Evolutionary conservation across 2,329 filamentous ascomycete genomes (phyloP).

Genomic region (Cladosporium oxysporum): DNA sequence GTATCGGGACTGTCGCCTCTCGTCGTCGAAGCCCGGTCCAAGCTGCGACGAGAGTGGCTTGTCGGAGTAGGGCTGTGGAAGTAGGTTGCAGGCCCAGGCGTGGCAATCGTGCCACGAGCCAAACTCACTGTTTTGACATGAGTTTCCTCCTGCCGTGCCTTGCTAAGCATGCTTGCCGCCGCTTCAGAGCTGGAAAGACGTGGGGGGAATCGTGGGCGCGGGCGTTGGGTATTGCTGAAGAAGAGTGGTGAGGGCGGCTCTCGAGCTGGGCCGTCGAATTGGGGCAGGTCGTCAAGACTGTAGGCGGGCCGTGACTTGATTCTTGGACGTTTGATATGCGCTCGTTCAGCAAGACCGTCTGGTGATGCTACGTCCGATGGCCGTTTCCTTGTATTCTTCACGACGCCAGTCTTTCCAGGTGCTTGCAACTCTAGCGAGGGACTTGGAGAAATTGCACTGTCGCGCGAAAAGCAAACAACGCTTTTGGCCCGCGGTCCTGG

Average conservation of each 20-base stretch:
- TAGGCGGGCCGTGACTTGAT: conserved; percentile 26
- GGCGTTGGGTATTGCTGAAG: conserved; percentile 49
- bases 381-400: conserved; percentile 2
- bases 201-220: conserved; percentile 48
- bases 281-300: conserved; percentile 30
- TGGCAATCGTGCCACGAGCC: conserved; percentile 47
- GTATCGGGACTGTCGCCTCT: conserved; percentile 33
- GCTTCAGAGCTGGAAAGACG: conserved; percentile 60
- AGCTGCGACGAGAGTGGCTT: conserved; percentile 47
- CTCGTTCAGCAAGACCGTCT: conserved; percentile 2
- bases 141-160: conserved; percentile 51
- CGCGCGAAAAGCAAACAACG: not conserved
- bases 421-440: not conserved
- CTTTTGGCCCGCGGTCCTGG: not conserved
- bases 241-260: conserved; percentile 54
- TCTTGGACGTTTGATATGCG: conserved; percentile 24
- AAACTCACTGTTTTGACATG: conserved; percentile 55
- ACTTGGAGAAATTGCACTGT: not conserved
- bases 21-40: conserved; percentile 34
- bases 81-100: conserved; percentile 41
- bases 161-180: conserved; percentile 60
- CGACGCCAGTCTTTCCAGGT: not conserved
- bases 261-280: conserved; percentile 23
- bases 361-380: conserved; percentile 9
- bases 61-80: conserved; percentile 2